Conservation (phyloP, 2,329 filamentous ascomycete species). For the Blastomyces parvus region DNA sequence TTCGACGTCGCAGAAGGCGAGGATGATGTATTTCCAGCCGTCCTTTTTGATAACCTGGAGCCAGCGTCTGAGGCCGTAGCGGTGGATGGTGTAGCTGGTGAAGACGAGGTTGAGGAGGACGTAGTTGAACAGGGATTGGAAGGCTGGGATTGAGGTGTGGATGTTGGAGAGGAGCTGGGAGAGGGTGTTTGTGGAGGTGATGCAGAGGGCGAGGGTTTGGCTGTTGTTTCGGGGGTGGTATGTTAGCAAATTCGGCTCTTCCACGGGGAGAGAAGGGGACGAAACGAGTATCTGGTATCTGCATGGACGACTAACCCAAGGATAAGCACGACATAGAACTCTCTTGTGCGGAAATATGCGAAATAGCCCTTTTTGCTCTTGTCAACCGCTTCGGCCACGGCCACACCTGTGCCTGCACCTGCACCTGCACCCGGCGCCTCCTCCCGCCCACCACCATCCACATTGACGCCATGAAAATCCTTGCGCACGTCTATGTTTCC, state of each 20-base stretch:
- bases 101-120: slow-evolving; percentile 73
- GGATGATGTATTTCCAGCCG: slow-evolving; percentile 89
- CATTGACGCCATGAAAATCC: slow-evolving; percentile 6
- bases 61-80: slow-evolving; percentile 67
- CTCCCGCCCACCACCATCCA: slow-evolving; percentile 12
- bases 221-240: slow-evolving; percentile 34
- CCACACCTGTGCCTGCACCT: slow-evolving; percentile 20
- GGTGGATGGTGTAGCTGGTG: slow-evolving; percentile 66
- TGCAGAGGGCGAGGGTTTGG: slow-evolving; percentile 78
- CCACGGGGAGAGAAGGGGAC: background rate
- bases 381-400: slow-evolving; percentile 33
- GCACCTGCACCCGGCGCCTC: no score
- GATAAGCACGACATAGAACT: slow-evolving; percentile 77
- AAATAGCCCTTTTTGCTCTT: slow-evolving; percentile 43
- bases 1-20: slow-evolving; percentile 87
- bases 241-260: background rate
- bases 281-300: background rate
- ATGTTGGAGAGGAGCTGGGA: slow-evolving; percentile 59
- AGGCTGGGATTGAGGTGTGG: slow-evolving; percentile 77
- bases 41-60: slow-evolving; percentile 53
- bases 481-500: background rate
- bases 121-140: slow-evolving; percentile 96
- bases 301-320: slow-evolving; percentile 52
- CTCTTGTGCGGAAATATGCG: slow-evolving; percentile 67
- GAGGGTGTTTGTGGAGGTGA: slow-evolving; percentile 88